These are phyloP conservation scores for Starmerella sirachaensis DNA, from an alignment of 805 yeast species.

Conservation along the genomic window DNA sequence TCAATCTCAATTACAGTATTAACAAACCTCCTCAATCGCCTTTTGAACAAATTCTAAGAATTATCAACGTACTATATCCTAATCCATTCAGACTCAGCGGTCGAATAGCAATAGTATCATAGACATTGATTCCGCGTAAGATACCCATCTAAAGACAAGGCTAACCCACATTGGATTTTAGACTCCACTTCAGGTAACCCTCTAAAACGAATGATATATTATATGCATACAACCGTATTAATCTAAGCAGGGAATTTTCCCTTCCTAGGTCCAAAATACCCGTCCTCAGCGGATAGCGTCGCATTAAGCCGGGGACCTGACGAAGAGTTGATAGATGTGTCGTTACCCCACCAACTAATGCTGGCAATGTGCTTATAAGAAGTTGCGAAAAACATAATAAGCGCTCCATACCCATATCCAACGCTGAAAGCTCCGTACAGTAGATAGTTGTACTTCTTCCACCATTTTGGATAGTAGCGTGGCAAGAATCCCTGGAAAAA, in stretches of 20 bases:
- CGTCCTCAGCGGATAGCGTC: slow-evolving; percentile 1
- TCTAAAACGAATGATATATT: not conserved
- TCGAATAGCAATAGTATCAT: too few relatives aligned
- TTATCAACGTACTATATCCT: too few relatives aligned
- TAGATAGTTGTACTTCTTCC: slow-evolving; percentile 40
- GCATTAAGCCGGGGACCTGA: not conserved
- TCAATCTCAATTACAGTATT: too few relatives aligned
- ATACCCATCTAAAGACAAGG: too few relatives aligned
- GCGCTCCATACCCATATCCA: slow-evolving; percentile 51
- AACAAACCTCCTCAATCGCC: too few relatives aligned
- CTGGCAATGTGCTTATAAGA: slow-evolving; percentile 32
- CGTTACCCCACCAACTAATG: slow-evolving; percentile 59
- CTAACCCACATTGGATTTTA: too few relatives aligned
- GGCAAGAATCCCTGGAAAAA: slow-evolving; percentile 39
- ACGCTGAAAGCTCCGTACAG: slow-evolving; percentile 46
- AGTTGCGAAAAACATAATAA: slow-evolving; percentile 45
- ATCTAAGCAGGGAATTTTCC: slow-evolving; percentile 5
- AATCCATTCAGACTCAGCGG: too few relatives aligned
- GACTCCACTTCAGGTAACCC: too few relatives aligned
- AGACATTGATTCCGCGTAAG: too few relatives aligned
- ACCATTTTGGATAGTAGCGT: slow-evolving; percentile 42
- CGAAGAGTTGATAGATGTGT: slow-evolving; percentile 10
- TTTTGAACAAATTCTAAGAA: too few relatives aligned
- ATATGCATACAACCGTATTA: too few relatives aligned
- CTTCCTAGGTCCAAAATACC: slow-evolving; percentile 1